Conservation (phyloP, 2,329 filamentous ascomycete genomes). For the Sporothrix sp. region DNA sequence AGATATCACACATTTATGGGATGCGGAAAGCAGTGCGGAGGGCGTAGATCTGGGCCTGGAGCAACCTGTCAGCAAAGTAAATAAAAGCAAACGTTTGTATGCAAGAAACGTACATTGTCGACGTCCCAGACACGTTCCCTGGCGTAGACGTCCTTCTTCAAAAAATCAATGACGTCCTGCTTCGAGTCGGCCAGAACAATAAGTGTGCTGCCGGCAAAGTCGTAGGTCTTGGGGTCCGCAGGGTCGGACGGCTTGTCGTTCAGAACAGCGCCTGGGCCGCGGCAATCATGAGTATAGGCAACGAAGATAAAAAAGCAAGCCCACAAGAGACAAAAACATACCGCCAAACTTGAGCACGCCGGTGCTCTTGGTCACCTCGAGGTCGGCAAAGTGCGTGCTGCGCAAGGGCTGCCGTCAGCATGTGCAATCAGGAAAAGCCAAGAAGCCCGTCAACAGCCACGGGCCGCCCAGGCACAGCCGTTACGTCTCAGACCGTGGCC, state of each 20-base stretch:
- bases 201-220: conserved; percentile 67
- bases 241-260: conserved; percentile 52
- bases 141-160: conserved; percentile 66
- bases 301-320: background rate
- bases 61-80: background rate
- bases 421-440: no score
- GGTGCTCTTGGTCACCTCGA: conserved; percentile 42
- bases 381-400: conserved; percentile 45
- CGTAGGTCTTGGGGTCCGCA: conserved; percentile 46
- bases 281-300: background rate
- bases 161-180: conserved; percentile 56
- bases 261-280: conserved; percentile 51
- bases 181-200: conserved; percentile 55
- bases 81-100: background rate
- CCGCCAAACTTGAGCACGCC: conserved; percentile 57
- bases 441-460: background rate
- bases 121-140: conserved; percentile 70
- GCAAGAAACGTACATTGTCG: conserved; percentile 46
- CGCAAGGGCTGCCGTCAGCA: no score
- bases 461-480: background rate
- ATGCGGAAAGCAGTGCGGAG: conserved; percentile 25
- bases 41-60: conserved; percentile 26
- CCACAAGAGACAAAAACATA: conserved; percentile 25
- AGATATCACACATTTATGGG: conserved; percentile 11
- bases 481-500: no score